Base-by-base conservation (phyloP, 306 rosid genomes). In the Prunus kanzakura region DNA sequence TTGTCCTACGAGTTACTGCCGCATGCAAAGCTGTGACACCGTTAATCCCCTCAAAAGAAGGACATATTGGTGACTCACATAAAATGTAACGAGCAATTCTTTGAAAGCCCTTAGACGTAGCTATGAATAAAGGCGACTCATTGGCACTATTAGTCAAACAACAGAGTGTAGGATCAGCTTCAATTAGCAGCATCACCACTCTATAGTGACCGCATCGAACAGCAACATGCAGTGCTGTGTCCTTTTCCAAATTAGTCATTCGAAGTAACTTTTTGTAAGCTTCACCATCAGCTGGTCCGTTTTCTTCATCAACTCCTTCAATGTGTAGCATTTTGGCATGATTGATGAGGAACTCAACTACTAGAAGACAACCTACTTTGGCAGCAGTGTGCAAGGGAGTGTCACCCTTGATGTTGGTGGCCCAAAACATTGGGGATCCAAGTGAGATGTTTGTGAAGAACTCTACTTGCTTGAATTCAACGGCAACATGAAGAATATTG, bases 1-100 rank as follows among this genome's bases (percentile, higher is more conserved):
- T 13, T 4, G 27, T 4, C 7, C 7, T 27, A 1, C 51, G 83
- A 74, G 77, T 74, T 8, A 68, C 32, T 1, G 83, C 83, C 0
- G 79, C 79, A 41, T 80, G 83, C 67, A 80, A 23, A 38, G 46
- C 76, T 10, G 74, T 80, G 38, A 80, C 72, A 49, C 76, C 75
- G 6, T 80, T 61, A 22, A 70, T 74, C 46, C 83, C 67, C 1
- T 18, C 19, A n/a, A 47, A 22, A 25, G 76, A 58, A 55, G 62
- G 74, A 56, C 74, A 58, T 41, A 30, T 4, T 1, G 69, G 22
- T 64, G 69, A 54, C n/a, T 35, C 16, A 1, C 32, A 14, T 45
- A 80, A 30, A 2, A 74, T 54, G 32, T 9, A 4, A 14, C 4
- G 5, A 38, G 79, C 66, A n/a, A 52, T 60, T 5, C 32, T 9